phyloP scores from a whole-genome alignment of 306 rosid genomes.

The Cicer arietinum region DNA sequence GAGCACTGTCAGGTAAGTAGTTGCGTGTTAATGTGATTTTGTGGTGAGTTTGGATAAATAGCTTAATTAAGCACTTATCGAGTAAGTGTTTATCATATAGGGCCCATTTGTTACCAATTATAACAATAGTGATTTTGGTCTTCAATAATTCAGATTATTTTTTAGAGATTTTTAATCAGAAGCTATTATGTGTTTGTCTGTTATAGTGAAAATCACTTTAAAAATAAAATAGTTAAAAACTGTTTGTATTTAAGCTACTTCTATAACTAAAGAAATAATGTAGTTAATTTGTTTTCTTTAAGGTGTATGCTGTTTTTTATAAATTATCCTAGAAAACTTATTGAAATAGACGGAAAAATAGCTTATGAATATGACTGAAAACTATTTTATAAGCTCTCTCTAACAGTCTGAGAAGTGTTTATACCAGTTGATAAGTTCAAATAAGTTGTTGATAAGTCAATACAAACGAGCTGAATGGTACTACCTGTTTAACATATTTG shows the following conservation, averaged over 20 bases:
- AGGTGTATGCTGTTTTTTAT: background rate
- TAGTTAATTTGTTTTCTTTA: background rate
- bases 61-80: background rate
- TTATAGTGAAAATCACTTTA: no score
- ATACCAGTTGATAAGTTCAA: background rate
- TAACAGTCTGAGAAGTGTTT: background rate
- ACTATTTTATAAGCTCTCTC: background rate
- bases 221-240: no score
- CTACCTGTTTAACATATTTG: slow-evolving; percentile 5
- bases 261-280: background rate
- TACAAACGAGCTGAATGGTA: background rate
- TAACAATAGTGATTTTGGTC: no score
- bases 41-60: background rate
- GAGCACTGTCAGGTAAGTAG: slow-evolving; percentile 85
- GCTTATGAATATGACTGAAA: background rate
- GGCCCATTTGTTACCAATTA: no score
- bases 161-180: no score
- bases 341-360: background rate
- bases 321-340: background rate
- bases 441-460: background rate
- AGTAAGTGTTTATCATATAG: background rate
- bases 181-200: no score
- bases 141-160: no score
- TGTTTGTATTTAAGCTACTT: background rate
- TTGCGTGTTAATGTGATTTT: background rate